Evolutionary conservation across 768 basidiomycete species (phyloP), one percentile per base, ranked within the genome.

Genomic region (Lactifluus echinatus): DNA sequence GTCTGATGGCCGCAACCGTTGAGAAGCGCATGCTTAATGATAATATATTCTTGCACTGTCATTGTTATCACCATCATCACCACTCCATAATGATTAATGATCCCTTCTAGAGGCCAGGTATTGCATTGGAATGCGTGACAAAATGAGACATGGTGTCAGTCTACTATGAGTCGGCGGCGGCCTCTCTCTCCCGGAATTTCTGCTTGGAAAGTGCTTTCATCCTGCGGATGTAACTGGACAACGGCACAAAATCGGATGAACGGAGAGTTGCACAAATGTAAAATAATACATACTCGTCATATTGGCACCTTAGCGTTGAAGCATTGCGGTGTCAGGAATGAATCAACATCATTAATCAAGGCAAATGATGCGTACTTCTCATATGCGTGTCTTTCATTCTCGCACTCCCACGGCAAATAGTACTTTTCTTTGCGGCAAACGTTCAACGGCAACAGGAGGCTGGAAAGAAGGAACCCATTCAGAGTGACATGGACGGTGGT

Each of bases 361-460:
- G 43, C 31, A 19, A 23, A 23, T 12, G 12, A 10, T 23, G 76
- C 84, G 66, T 67, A 88, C 90, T 89, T 84, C 75, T 95, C 91
- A 67, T 95, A 89, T 33, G 76, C 75, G 68, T 91, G 87, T 60
- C 85, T 77, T 74, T 95, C 87, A 63, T 93, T 83, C 69, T 92
- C 88, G 70, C 93, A 95, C 63, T 93, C 85, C 93, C 93, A 96
- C n/a, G 89, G 85, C 66, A 89, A 70, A 70, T 92, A 96, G 50
- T 72, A 73, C 49, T 81, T 81, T 66, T 89, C 76, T 70, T 80
- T 84, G 64, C 93, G 82, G 71, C 93, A 96, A 61, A 83, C 73
- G 68, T 96, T 95, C 57, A 96, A 75, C 21, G 93, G 93, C 50
- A 96, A 80, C 62, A 95, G 75, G 26, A 94, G 76, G 53, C 93